These are phyloP conservation scores for Geotrichum europaeum DNA, from an alignment of 1,139 yeast species.

Conservation along the genomic window DNA sequence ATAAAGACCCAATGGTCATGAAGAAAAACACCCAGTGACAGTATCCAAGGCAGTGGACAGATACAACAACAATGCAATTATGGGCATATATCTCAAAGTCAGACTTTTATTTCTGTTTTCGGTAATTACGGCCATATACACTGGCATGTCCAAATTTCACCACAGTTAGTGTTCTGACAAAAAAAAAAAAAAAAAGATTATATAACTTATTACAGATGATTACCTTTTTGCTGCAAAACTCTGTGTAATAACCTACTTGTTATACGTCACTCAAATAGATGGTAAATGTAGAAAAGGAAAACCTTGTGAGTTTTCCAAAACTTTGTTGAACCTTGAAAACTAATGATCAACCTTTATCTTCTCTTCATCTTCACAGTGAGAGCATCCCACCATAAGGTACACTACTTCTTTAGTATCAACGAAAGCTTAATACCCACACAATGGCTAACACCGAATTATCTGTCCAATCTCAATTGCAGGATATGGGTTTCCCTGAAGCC, in stretches of 20 bases:
- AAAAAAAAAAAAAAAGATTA: no score
- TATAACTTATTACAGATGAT: no score
- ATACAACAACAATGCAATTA: no score
- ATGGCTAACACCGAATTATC: not conserved
- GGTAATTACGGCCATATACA: no score
- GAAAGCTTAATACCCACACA: not conserved
- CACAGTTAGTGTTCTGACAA: no score
- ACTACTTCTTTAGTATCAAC: not conserved
- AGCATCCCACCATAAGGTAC: not conserved
- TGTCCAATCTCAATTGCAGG: slow-evolving; percentile 12
- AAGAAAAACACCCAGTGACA: no score
- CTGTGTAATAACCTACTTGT: not conserved
- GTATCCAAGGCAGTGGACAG: no score
- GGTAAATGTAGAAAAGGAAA: not conserved
- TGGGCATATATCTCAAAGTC: no score
- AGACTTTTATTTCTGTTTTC: no score
- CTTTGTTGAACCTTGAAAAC: not conserved
- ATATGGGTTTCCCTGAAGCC: slow-evolving; percentile 35
- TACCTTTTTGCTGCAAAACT: no score
- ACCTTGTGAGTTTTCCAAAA: not conserved
- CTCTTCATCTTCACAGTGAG: not conserved
- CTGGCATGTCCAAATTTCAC: no score
- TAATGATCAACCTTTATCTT: not conserved
- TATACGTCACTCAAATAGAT: not conserved
- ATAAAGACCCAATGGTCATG: no score